These are phyloP conservation scores for Dictyostelium discoideum DNA, from an alignment of 78 protist genomes.

Conservation along the genomic window DNA sequence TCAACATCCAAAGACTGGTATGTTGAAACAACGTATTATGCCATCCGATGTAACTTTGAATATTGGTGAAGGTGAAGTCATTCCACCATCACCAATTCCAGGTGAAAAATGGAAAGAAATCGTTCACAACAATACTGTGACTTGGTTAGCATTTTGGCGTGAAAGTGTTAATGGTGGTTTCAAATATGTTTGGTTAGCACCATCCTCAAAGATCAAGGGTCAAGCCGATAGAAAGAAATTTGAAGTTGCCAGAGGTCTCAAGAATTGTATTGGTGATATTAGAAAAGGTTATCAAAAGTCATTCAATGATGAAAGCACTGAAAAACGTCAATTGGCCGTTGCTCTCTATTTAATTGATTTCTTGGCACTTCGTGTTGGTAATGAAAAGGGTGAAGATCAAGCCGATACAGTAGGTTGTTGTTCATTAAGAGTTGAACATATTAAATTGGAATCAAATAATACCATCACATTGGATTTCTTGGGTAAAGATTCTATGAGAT, in stretches of 20 bases:
- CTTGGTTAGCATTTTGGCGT: slow-evolving; percentile 99
- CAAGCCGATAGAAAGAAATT: slow-evolving; percentile 95
- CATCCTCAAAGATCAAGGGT: slow-evolving; percentile 90
- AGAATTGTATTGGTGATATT: slow-evolving; percentile 86
- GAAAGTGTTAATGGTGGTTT: slow-evolving; percentile 84
- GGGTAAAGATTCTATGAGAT: slow-evolving; percentile 99
- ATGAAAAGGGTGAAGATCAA: slow-evolving; percentile 96
- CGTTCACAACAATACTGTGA: slow-evolving; percentile 90
- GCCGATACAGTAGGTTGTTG: slow-evolving; percentile 99
- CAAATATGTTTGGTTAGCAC: slow-evolving; percentile 95
- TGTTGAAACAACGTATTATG: slow-evolving; percentile 92
- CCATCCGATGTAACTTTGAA: slow-evolving; percentile 98
- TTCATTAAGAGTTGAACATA: slow-evolving; percentile 97
- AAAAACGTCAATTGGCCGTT: slow-evolving; percentile 89
- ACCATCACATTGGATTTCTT: slow-evolving; percentile 94
- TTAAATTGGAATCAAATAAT: slow-evolving; percentile 58
- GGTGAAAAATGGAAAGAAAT: slow-evolving; percentile 93
- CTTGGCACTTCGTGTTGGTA: slow-evolving; percentile 99
- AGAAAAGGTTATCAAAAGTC: slow-evolving; percentile 86
- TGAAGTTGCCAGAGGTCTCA: slow-evolving; percentile 95
- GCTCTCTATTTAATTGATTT: slow-evolving; percentile 96
- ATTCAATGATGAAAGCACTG: not conserved
- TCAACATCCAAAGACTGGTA: slow-evolving; percentile 98
- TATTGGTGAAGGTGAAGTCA: slow-evolving; percentile 86
- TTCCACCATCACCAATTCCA: slow-evolving; percentile 93